Conservation (phyloP, 495 filamentous ascomycete genomes). For the Xylona heveae region DNA sequence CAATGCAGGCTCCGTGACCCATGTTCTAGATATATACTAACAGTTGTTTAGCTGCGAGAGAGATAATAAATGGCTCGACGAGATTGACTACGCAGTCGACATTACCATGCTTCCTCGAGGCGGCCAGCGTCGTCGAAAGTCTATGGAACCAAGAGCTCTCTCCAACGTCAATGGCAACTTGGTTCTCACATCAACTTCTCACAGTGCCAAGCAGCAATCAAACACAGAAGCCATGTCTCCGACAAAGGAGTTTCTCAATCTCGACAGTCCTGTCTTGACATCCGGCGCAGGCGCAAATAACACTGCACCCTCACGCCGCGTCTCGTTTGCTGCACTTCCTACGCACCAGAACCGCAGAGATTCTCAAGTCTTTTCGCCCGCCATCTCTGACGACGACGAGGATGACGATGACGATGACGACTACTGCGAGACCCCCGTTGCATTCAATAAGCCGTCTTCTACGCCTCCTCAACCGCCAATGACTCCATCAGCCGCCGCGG, state of each 20-base stretch:
- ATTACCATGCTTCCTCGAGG: constrained; percentile 52
- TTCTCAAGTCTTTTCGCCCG: neutral
- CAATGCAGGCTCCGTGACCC: no score
- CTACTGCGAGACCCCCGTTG: no score
- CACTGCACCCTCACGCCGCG: constrained; percentile 24
- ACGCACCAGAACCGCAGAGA: no score
- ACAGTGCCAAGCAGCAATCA: constrained; percentile 2
- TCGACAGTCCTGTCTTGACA: no score
- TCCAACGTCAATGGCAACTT: constrained; percentile 51
- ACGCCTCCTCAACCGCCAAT: no score
- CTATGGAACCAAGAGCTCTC: constrained; percentile 72
- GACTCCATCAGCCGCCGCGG: no score
- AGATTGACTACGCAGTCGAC: constrained; percentile 48
- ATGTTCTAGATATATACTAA: no score
- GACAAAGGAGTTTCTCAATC: constrained; percentile 19
- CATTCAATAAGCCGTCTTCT: no score
- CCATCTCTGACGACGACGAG: neutral
- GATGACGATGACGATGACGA: constrained; percentile 1
- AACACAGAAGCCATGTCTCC: constrained; percentile 9
- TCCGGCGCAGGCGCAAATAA: no score
- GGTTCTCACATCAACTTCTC: constrained; percentile 20
- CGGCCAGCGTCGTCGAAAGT: constrained; percentile 61
- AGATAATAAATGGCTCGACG: constrained; percentile 54
- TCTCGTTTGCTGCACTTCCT: constrained; percentile 29
- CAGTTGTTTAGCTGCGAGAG: constrained; percentile 76